phyloP scores from a whole-genome alignment of 805 yeast genomes.

The Diddensiella caesifluorescens region DNA sequence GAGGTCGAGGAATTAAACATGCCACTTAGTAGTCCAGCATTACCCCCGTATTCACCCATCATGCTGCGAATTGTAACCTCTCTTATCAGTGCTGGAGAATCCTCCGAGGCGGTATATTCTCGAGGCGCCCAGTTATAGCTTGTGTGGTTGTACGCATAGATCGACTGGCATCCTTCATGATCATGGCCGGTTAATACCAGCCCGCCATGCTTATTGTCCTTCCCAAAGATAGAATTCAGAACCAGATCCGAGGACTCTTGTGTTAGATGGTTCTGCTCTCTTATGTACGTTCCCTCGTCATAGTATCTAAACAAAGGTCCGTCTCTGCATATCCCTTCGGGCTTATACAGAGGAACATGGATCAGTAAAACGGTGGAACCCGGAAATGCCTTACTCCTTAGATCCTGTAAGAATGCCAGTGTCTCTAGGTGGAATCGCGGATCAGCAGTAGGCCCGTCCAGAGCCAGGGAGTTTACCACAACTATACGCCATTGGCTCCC shows the following conservation, averaged over 20 bases:
- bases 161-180: conserved; percentile 84
- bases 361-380: conserved; percentile 83
- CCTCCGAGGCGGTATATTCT: conserved; percentile 6
- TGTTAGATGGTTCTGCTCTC: conserved; percentile 83
- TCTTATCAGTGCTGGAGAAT: conserved; percentile 35
- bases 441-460: conserved; percentile 89
- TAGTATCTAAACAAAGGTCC: conserved; percentile 71
- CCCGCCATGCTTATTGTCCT: conserved; percentile 50
- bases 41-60: conserved; percentile 96
- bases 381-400: conserved; percentile 46
- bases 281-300: conserved; percentile 55
- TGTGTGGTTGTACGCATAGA: conserved; percentile 42
- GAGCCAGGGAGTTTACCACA: conserved; percentile 73
- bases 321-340: conserved; percentile 77
- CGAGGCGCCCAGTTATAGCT: conserved; percentile 8
- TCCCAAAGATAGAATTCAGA: conserved; percentile 62
- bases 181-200: conserved; percentile 91
- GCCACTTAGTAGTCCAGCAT: conserved; percentile 80
- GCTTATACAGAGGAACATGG: conserved; percentile 85
- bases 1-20: conserved; percentile 41
- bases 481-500: conserved; percentile 55
- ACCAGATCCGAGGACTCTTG: conserved; percentile 61
- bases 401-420: conserved; percentile 63
- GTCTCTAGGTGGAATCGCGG: conserved; percentile 61
- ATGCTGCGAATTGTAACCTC: conserved; percentile 86